Percentiles rank a stretch among this genome's conserved stretches.
phyloP scores from a whole-genome alignment of 2,329 filamentous ascomycete genomes.

The Pestalotiopsis sp. region DNA sequence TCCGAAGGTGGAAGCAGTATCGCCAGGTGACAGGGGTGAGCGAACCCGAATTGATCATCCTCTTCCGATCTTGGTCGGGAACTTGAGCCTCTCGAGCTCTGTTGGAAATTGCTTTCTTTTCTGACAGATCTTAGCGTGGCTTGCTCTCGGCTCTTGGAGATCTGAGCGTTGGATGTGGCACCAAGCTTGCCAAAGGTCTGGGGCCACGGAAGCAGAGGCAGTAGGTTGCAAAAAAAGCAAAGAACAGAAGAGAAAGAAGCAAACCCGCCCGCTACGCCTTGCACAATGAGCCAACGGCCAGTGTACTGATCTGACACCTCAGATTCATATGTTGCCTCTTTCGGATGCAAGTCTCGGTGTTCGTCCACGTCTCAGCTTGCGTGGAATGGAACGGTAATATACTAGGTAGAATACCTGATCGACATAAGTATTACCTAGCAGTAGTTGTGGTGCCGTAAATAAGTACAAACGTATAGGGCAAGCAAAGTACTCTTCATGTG shows the following conservation, averaged over 20 bases:
- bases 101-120: constrained; percentile 2
- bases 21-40: not conserved
- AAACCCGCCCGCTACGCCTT: not conserved
- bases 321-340: not conserved
- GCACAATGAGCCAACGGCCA: not conserved
- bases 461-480: not conserved
- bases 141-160: not conserved
- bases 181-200: not conserved
- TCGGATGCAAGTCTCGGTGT: not conserved
- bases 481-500: not conserved
- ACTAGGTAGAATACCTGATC: not conserved
- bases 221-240: not conserved
- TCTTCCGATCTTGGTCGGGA: not conserved
- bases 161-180: not conserved
- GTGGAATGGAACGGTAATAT: too few relatives aligned
- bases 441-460: not conserved
- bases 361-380: not conserved
- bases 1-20: not conserved
- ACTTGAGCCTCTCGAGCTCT: not conserved
- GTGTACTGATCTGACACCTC: not conserved
- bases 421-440: not conserved
- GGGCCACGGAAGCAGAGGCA: not conserved
- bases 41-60: not conserved
- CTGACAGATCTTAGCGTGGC: constrained; percentile 3
- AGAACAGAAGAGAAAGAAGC: not conserved